Percentiles rank a stretch among this genome's conserved stretches.
These are phyloP conservation scores for Gossypium aridum DNA, from an alignment of 441 rosid species.

Conservation along the genomic window DNA sequence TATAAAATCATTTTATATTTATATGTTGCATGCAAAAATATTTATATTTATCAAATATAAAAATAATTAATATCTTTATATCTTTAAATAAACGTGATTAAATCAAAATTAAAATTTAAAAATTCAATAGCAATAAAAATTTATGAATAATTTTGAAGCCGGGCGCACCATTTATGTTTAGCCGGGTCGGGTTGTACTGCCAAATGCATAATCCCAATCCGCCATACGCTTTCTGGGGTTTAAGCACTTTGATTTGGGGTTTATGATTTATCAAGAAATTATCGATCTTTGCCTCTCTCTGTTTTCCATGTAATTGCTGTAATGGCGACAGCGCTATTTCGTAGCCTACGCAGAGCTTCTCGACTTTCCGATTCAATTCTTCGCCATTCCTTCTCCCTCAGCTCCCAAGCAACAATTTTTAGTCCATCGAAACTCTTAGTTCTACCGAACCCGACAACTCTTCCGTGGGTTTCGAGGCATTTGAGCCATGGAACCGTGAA, in stretches of 20 bases:
- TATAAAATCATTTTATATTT: too few species aligned
- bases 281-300: not conserved
- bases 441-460: conserved; percentile 14
- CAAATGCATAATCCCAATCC: not conserved
- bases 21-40: too few species aligned
- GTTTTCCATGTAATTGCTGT: not conserved
- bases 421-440: conserved; percentile 7
- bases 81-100: too few species aligned
- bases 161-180: not conserved
- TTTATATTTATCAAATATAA: too few species aligned
- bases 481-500: conserved; percentile 63
- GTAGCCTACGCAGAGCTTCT: conserved; percentile 26
- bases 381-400: conserved; percentile 10
- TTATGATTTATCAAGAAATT: not conserved
- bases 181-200: not conserved
- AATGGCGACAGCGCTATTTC: conserved; percentile 29
- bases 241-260: not conserved
- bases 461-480: conserved; percentile 36
- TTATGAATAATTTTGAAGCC: too few species aligned
- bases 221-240: not conserved
- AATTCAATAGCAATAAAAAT: too few species aligned
- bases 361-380: conserved; percentile 17
- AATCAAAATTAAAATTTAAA: too few species aligned
- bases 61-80: too few species aligned
- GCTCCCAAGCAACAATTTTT: conserved; percentile 23